phyloP scores from a whole-genome alignment of 306 rosid genomes.

The Acacia crassicarpa region DNA sequence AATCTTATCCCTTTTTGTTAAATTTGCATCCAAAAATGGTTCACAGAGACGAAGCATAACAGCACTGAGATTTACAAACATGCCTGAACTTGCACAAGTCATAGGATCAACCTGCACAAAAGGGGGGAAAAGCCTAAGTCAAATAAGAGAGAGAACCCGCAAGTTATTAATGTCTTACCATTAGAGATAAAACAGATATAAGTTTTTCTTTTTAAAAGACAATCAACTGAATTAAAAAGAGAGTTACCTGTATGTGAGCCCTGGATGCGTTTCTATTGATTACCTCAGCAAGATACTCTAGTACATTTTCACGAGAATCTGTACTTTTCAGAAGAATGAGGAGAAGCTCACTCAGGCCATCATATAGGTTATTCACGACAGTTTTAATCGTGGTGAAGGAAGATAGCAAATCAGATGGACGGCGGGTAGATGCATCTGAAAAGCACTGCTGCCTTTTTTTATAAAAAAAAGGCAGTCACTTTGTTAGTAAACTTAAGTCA shows the following conservation, averaged over 20 bases:
- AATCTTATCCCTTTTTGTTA: conserved; percentile 84
- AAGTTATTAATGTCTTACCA: not conserved
- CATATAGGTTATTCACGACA: conserved; percentile 76
- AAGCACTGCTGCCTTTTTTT: conserved; percentile 81
- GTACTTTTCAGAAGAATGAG: conserved; percentile 77
- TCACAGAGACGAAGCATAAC: conserved; percentile 96
- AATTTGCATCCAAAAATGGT: conserved; percentile 87
- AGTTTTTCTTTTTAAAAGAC: not conserved
- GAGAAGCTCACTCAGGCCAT: conserved; percentile 80
- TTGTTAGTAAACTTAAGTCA: conserved; percentile 5
- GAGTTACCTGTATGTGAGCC: conserved; percentile 89
- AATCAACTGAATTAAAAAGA: not conserved
- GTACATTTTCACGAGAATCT: conserved; percentile 81
- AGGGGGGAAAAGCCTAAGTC: conserved; percentile 20
- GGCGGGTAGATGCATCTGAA: conserved; percentile 83
- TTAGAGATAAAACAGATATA: not conserved
- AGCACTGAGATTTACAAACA: conserved; percentile 94
- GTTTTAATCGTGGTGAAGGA: conserved; percentile 84
- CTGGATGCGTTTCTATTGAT: conserved; percentile 93
- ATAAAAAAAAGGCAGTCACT: not conserved
- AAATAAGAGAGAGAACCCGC: not conserved
- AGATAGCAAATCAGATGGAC: conserved; percentile 79
- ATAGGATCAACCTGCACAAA: conserved; percentile 76
- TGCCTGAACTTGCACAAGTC: conserved; percentile 98
- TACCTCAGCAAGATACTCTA: conserved; percentile 90